Evolutionary conservation across 192 early-diverging fungal species (phyloP).

Genomic region (Backusella macrospora): DNA sequence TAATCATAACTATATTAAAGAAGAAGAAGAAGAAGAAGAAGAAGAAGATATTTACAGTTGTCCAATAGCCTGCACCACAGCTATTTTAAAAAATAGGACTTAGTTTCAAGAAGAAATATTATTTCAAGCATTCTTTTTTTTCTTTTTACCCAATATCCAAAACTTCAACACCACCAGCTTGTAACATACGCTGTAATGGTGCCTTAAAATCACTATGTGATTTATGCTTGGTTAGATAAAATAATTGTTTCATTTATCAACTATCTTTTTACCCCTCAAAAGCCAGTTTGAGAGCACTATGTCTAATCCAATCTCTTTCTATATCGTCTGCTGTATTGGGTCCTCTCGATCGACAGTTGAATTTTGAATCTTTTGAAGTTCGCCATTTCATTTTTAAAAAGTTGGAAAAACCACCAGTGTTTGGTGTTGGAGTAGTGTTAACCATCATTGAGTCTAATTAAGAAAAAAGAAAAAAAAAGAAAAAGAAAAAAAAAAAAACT

Average conservation of each 20-base stretch:
- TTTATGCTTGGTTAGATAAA: not conserved
- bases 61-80: constrained; percentile 30
- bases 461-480: not conserved
- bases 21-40: not conserved
- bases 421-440: not conserved
- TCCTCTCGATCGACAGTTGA: not conserved
- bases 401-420: constrained; percentile 16
- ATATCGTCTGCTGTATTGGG: constrained; percentile 28
- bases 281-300: constrained; percentile 29
- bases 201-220: constrained; percentile 27
- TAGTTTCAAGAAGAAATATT: not conserved
- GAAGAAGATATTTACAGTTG: constrained; percentile 17
- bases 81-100: constrained; percentile 2
- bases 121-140: not conserved
- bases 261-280: constrained; percentile 22
- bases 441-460: constrained; percentile 12
- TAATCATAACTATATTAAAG: not conserved
- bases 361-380: constrained; percentile 10
- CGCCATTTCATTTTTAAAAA: constrained; percentile 22
- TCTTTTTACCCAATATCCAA: constrained; percentile 29
- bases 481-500: not conserved
- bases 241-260: not conserved
- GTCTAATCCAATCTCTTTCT: constrained; percentile 26
- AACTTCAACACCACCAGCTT: constrained; percentile 29
- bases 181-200: constrained; percentile 19